These are phyloP conservation scores for Penicillium pulvis DNA, from an alignment of 495 filamentous ascomycete genomes.

Conservation along the genomic window DNA sequence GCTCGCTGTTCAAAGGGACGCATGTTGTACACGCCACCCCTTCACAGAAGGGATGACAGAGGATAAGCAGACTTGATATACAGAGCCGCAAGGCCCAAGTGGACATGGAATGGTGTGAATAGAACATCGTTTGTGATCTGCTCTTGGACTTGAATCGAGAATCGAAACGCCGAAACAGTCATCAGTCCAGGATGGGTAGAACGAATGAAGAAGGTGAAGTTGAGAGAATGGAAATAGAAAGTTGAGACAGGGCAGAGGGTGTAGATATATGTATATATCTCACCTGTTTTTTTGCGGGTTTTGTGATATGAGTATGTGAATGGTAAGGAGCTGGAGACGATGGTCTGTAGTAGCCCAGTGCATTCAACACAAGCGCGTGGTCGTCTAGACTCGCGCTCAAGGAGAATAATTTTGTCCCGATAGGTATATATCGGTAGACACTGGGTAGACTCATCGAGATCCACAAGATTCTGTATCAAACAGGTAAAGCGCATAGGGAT, in stretches of 20 bases:
- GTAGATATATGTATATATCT: neutral
- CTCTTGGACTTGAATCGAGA: constrained; percentile 10
- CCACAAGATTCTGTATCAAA: neutral
- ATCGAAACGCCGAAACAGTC: constrained; percentile 15
- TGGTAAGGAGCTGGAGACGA: neutral
- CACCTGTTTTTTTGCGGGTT: neutral
- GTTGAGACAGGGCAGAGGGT: neutral
- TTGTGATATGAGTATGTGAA: neutral
- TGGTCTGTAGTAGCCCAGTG: neutral
- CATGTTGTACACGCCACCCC: constrained; percentile 15
- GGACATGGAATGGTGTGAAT: constrained; percentile 11
- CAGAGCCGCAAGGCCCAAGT: constrained; percentile 1
- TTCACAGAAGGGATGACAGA: constrained; percentile 11
- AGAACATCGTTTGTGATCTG: constrained; percentile 27
- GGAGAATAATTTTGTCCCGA: no score
- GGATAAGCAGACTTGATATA: constrained; percentile 2
- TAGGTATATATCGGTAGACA: neutral
- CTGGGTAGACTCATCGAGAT: neutral
- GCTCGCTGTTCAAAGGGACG: constrained; percentile 16
- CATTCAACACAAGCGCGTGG: neutral
- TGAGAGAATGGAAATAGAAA: no score
- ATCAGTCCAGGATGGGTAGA: constrained; percentile 4
- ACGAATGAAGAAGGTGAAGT: neutral
- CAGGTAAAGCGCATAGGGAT: constrained; percentile 2
- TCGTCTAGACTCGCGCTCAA: no score